phyloP scores from a whole-genome alignment of 2,329 filamentous ascomycete genomes.

The Venturia carpophila region DNA sequence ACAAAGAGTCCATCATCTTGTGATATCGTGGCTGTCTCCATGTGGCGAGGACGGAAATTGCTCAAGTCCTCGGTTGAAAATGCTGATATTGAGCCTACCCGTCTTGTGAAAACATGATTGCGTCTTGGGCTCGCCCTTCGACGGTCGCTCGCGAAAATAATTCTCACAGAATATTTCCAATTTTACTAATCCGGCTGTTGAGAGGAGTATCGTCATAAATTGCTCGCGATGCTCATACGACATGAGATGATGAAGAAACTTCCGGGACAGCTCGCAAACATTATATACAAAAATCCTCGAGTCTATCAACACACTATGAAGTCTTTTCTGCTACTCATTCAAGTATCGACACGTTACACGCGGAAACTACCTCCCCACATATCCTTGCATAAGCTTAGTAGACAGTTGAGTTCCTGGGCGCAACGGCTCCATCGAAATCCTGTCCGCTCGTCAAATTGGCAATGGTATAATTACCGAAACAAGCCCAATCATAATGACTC shows the following conservation, averaged over 20 bases:
- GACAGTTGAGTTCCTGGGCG: neutral
- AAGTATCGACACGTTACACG: neutral
- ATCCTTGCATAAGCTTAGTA: neutral
- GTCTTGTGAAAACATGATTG: too few relatives aligned
- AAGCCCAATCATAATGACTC: slow-evolving; percentile 42
- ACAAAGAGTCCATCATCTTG: neutral
- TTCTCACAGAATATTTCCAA: too few relatives aligned
- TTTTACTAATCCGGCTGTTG: too few relatives aligned
- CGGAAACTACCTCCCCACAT: neutral
- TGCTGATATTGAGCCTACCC: neutral
- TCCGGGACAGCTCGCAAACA: too few relatives aligned
- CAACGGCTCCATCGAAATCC: slow-evolving; percentile 39
- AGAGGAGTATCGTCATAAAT: too few relatives aligned
- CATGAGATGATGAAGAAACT: too few relatives aligned
- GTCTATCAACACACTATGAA: neutral
- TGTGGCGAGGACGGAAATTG: neutral
- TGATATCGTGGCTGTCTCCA: neutral
- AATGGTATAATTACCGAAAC: slow-evolving; percentile 43
- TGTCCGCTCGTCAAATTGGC: slow-evolving; percentile 30
- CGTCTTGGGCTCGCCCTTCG: too few relatives aligned
- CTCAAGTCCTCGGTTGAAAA: neutral
- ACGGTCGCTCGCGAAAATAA: too few relatives aligned
- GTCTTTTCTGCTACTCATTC: neutral
- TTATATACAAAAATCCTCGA: neutral
- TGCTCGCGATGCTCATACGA: too few relatives aligned